Evolutionary conservation across 1,139 yeast genomes (phyloP), one percentile per base, ranked within the genome.

Genomic region (Nadsonia commutata): DNA sequence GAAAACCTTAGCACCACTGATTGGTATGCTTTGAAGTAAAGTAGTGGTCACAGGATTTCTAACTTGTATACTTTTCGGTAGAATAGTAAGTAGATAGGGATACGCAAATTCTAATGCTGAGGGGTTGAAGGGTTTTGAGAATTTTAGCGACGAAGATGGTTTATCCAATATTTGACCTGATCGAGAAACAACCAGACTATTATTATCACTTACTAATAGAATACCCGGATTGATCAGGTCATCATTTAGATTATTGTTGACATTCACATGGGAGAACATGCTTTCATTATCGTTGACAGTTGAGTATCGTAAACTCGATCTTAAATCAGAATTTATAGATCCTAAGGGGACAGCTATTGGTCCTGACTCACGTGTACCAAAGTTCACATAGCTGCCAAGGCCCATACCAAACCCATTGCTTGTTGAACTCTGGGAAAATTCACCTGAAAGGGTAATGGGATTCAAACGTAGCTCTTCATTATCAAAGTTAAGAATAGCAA

Each of bases 41-140:
- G 55, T 43, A 4, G 56, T 50, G 0, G 65, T 60, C 18, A 50
- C 55, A 1, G 64, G 59, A 46, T 60, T 61, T 8, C 63, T 43
- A 3, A 62, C 50, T 36, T 56, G 58, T 3, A 63, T 41, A 18
- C 41, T 44, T 6, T 48, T 46, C 3, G 51, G 47, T 18, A 55
- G 43, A 7, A 56, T 52, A 31, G 55, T 53, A 18, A 63, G 20
- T 16, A 62, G 47, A 44, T 57, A 63, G 0, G 67, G 67, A 37
- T 59, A 56, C 20, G 53, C 49, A 43, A 50, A 57, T 3, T 57
- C 61, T 3, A 62, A 47, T 20, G 51, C 51, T 1, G 62, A 56
- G 11, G 58, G 50, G 19, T 53, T 48, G 2, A 50, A 31, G 50
- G 57, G 53, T 3, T 44, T 43, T 16, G 53, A 27, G 5, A 27